Conservation (phyloP, 805 yeast genomes). For the Candida sakaeoensis region DNA sequence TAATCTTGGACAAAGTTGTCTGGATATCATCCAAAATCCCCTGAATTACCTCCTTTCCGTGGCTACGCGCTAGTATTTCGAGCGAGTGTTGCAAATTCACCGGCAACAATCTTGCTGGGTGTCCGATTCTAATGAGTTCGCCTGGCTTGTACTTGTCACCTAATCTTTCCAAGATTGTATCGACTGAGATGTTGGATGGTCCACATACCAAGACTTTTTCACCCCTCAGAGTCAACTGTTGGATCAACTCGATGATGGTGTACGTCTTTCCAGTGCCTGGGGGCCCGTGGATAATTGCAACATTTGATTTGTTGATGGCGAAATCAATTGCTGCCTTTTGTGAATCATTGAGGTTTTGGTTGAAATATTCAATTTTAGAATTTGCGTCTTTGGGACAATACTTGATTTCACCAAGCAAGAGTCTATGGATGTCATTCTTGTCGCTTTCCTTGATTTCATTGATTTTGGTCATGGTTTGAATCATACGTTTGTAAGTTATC, state of each 20-base stretch:
- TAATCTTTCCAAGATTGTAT: slow-evolving; percentile 81
- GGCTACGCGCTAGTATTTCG: slow-evolving; percentile 64
- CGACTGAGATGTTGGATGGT: slow-evolving; percentile 90
- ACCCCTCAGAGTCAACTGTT: slow-evolving; percentile 53
- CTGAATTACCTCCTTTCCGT: slow-evolving; percentile 49
- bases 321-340: slow-evolving; percentile 72
- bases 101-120: slow-evolving; percentile 80
- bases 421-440: slow-evolving; percentile 33
- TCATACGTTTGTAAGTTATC: slow-evolving; percentile 74
- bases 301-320: slow-evolving; percentile 51
- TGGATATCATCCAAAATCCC: slow-evolving; percentile 75
- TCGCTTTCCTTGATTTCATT: slow-evolving; percentile 41
- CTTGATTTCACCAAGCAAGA: slow-evolving; percentile 43
- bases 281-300: slow-evolving; percentile 71
- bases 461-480: slow-evolving; percentile 66
- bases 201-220: slow-evolving; percentile 81
- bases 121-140: slow-evolving; percentile 79
- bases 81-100: slow-evolving; percentile 66
- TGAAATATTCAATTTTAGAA: slow-evolving; percentile 29
- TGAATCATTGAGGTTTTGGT: slow-evolving; percentile 54
- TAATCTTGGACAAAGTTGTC: slow-evolving; percentile 49
- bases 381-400: slow-evolving; percentile 23
- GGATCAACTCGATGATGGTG: slow-evolving; percentile 76
- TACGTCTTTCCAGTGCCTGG: slow-evolving; percentile 85
- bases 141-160: slow-evolving; percentile 23